A percentile compares a stretch with the other conserved stretches of the same genome.
These are phyloP conservation scores for Cetraspora pellucida DNA, from an alignment of 192 early-diverging fungal species.

Conservation along the genomic window DNA sequence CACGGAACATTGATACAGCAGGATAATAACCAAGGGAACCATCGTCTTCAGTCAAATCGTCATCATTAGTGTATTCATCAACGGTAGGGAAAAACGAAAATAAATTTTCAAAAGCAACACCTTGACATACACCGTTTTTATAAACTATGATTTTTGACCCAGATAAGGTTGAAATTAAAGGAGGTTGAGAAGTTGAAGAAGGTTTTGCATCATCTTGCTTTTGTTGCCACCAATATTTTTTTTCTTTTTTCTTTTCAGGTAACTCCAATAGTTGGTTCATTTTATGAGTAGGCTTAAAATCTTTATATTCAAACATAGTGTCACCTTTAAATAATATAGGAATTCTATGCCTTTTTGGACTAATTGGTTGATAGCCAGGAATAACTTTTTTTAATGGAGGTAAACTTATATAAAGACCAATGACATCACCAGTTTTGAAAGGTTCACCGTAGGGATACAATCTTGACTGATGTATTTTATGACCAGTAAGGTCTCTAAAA, in stretches of 20 bases:
- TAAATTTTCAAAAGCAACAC: slow-evolving; percentile 57
- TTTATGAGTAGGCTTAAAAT: slow-evolving; percentile 54
- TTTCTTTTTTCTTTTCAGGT: slow-evolving; percentile 40
- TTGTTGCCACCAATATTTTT: slow-evolving; percentile 29
- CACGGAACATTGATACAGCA: slow-evolving; percentile 60
- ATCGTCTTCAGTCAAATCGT: slow-evolving; percentile 57
- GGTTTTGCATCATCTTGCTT: slow-evolving; percentile 21
- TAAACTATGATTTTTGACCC: slow-evolving; percentile 64
- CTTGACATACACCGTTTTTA: slow-evolving; percentile 66
- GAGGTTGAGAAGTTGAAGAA: not conserved
- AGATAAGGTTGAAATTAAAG: slow-evolving; percentile 40
- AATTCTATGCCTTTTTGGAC: slow-evolving; percentile 47
- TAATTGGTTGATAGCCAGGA: slow-evolving; percentile 21
- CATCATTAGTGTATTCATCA: slow-evolving; percentile 45
- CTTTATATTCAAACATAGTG: slow-evolving; percentile 59
- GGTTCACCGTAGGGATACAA: slow-evolving; percentile 56
- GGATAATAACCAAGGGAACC: slow-evolving; percentile 70
- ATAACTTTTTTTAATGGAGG: slow-evolving; percentile 44
- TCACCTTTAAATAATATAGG: slow-evolving; percentile 58
- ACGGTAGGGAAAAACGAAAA: slow-evolving; percentile 49
- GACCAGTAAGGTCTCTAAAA: slow-evolving; percentile 63
- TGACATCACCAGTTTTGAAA: slow-evolving; percentile 64
- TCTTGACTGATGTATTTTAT: slow-evolving; percentile 58
- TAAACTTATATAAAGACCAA: slow-evolving; percentile 61
- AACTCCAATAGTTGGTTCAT: slow-evolving; percentile 55